Conservation (phyloP, 2,329 filamentous ascomycete genomes). For the Chalara sp. region DNA sequence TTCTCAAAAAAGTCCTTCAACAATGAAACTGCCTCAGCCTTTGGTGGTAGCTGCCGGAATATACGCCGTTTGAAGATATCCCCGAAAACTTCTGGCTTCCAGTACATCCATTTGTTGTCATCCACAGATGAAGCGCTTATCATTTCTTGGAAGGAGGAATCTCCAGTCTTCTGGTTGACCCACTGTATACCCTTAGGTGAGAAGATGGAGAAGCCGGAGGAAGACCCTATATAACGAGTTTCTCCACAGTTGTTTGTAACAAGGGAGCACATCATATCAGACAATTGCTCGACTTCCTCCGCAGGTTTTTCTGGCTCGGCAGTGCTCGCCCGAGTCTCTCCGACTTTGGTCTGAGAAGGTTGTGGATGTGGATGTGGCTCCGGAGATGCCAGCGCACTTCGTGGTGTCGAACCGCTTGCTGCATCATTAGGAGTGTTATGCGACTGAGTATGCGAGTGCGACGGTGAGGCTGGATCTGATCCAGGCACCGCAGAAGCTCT, state of each 20-base stretch:
- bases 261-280: conserved; percentile 98
- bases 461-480: conserved; percentile 25
- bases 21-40: conserved; percentile 79
- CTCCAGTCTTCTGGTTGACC: conserved; percentile 98
- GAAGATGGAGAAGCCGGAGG: conserved; percentile 97
- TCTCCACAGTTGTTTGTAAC: conserved; percentile 94
- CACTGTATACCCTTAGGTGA: conserved; percentile 96
- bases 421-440: conserved; percentile 37
- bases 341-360: conserved; percentile 10
- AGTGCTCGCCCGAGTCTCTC: conserved; percentile 20
- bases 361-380: conserved; percentile 25
- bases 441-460: conserved; percentile 13
- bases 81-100: conserved; percentile 95
- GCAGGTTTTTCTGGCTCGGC: conserved; percentile 41
- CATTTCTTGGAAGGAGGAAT: conserved; percentile 90
- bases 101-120: conserved; percentile 92
- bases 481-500: conserved; percentile 22
- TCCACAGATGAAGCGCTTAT: conserved; percentile 86
- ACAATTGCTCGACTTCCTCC: conserved; percentile 77
- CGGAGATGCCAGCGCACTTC: conserved; percentile 43
- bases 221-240: conserved; percentile 93
- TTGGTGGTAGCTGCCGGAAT: conserved; percentile 76
- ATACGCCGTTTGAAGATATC: conserved; percentile 84
- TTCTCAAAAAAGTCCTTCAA: conserved; percentile 95
- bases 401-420: conserved; percentile 31